phyloP scores from a whole-genome alignment of 2,329 filamentous ascomycete species.

The Xylariales sp. region DNA sequence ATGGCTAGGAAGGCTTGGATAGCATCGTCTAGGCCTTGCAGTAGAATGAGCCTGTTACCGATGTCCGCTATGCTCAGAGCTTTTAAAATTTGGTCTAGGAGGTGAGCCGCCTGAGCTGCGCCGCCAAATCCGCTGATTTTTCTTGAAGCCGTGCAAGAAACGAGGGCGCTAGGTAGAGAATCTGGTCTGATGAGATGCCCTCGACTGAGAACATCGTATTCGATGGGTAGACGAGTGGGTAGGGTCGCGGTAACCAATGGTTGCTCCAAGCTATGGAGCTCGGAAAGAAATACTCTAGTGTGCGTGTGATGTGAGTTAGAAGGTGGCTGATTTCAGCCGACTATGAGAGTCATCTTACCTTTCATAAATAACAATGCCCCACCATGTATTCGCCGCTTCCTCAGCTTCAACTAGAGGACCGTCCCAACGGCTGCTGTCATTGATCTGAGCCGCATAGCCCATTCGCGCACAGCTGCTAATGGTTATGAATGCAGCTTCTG shows the following conservation, averaged over 20 bases:
- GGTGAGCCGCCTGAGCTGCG: conserved; percentile 16
- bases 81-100: conserved; percentile 17
- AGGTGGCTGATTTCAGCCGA: neutral
- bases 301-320: neutral
- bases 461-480: too few species aligned
- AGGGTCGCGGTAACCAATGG: conserved; percentile 13
- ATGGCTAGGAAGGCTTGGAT: conserved; percentile 1
- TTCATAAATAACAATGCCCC: conserved; percentile 23
- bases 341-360: conserved; percentile 12
- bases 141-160: conserved; percentile 5
- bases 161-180: neutral
- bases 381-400: conserved; percentile 24
- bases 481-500: too few species aligned
- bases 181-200: neutral
- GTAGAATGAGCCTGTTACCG: neutral
- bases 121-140: conserved; percentile 14
- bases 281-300: conserved; percentile 11
- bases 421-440: neutral
- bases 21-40: conserved; percentile 3
- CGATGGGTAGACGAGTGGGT: conserved; percentile 10
- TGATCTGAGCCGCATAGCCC: too few species aligned
- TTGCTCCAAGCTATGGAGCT: conserved; percentile 10
- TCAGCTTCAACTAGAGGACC: conserved; percentile 3
- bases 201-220: conserved; percentile 5
- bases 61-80: neutral